Conservation (phyloP, 805 yeast species). For the Candida lessepsii region DNA sequence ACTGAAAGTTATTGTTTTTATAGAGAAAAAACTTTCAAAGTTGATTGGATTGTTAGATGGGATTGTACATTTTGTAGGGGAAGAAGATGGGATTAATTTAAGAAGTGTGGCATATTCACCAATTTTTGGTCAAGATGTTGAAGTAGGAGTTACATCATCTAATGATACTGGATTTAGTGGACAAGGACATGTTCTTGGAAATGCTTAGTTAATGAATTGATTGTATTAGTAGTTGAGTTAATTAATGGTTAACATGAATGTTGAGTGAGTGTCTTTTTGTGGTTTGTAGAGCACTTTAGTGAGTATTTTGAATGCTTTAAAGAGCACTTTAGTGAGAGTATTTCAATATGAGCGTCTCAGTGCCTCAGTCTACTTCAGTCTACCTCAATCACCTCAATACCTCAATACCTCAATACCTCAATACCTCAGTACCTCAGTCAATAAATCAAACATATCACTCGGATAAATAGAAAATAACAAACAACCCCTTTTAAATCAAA, state of each 20-base stretch:
- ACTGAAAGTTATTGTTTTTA: conserved; percentile 57
- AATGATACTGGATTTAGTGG: conserved; percentile 16
- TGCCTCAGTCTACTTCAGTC: too few relatives aligned
- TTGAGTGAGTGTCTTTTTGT: too few relatives aligned
- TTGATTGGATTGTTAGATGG: conserved; percentile 55
- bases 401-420: too few relatives aligned
- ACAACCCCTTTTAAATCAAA: too few relatives aligned
- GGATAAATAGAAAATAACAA: too few relatives aligned
- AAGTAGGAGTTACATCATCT: conserved; percentile 11
- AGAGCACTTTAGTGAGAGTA: too few relatives aligned
- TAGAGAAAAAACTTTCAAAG: conserved; percentile 54
- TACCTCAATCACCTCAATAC: too few relatives aligned
- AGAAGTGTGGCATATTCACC: conserved; percentile 37
- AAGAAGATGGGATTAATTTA: conserved; percentile 53
- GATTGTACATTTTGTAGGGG: conserved; percentile 56
- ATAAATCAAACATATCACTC: too few relatives aligned
- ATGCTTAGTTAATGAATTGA: neutral
- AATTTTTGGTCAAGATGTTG: conserved; percentile 25
- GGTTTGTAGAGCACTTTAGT: too few relatives aligned
- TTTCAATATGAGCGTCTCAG: too few relatives aligned
- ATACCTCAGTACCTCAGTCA: too few relatives aligned
- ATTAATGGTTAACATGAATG: neutral
- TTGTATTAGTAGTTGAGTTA: neutral
- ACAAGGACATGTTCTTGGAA: conserved; percentile 23
- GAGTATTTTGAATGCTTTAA: too few relatives aligned